Percentiles rank a stretch among this genome's conserved stretches.
phyloP scores from a whole-genome alignment of 2,329 filamentous ascomycete species.

The Ilyonectria sp. region DNA sequence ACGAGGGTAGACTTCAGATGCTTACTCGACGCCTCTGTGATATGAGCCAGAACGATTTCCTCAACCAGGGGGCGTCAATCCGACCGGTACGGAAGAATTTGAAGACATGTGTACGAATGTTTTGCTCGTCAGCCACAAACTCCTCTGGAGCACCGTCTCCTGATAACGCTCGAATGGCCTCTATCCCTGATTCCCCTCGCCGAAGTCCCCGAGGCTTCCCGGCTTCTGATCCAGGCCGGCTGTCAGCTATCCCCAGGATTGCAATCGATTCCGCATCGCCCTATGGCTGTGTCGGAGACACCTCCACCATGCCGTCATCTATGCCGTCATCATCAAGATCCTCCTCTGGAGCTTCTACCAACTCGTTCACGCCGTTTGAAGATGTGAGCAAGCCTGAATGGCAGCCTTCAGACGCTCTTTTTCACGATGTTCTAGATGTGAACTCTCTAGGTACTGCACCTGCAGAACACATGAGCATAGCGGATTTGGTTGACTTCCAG shows the following conservation, averaged over 20 bases:
- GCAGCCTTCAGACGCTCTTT: slow-evolving; percentile 42
- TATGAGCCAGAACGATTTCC: slow-evolving; percentile 48
- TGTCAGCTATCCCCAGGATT: slow-evolving; percentile 25
- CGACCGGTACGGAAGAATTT: slow-evolving; percentile 49
- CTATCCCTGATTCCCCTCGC: slow-evolving; percentile 44
- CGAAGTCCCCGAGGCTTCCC: slow-evolving; percentile 20
- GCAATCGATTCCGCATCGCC: slow-evolving; percentile 31
- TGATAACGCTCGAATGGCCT: slow-evolving; percentile 34
- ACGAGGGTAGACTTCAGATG: slow-evolving; percentile 44
- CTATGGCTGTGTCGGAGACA: slow-evolving; percentile 36
- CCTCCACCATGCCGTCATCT: slow-evolving; percentile 40
- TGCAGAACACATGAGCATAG: slow-evolving; percentile 43
- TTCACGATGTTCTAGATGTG: slow-evolving; percentile 41
- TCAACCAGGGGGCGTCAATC: slow-evolving; percentile 46
- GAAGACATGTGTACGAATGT: slow-evolving; percentile 46
- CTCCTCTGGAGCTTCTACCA: slow-evolving; percentile 40
- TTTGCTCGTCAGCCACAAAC: slow-evolving; percentile 36
- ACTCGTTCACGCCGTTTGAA: slow-evolving; percentile 44
- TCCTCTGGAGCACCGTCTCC: slow-evolving; percentile 39
- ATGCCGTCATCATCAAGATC: slow-evolving; percentile 44
- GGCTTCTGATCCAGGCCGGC: slow-evolving; percentile 17
- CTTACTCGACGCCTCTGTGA: slow-evolving; percentile 47
- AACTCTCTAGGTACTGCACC: slow-evolving; percentile 34
- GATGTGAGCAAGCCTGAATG: slow-evolving; percentile 46
- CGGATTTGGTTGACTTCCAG: slow-evolving; percentile 45